phyloP scores from a whole-genome alignment of 306 rosid species.

The Cicer cuneatum region DNA sequence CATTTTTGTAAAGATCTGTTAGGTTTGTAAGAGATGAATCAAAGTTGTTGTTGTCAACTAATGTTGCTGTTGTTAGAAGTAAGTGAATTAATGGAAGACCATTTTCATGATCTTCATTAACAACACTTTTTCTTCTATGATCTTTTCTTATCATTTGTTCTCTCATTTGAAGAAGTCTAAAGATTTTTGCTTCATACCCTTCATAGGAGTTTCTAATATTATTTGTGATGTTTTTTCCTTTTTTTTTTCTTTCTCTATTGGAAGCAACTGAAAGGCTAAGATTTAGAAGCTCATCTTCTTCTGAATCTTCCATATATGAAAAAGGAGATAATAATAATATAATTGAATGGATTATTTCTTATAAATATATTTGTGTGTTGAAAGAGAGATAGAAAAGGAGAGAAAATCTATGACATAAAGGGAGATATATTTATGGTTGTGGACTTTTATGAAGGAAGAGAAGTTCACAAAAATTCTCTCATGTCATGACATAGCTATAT shows the following conservation, averaged over 20 bases:
- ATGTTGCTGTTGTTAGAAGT: slow-evolving; percentile 63
- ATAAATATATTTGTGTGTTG: background rate
- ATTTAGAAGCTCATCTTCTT: slow-evolving; percentile 69
- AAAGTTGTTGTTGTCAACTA: slow-evolving; percentile 52
- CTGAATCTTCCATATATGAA: slow-evolving; percentile 63
- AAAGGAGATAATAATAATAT: background rate
- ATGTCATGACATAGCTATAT: slow-evolving; percentile 59
- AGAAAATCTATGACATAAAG: slow-evolving; percentile 46
- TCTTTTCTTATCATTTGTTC: slow-evolving; percentile 69
- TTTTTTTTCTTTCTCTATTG: slow-evolving; percentile 56
- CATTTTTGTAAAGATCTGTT: slow-evolving; percentile 52
- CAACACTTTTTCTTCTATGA: slow-evolving; percentile 36
- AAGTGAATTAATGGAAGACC: slow-evolving; percentile 71
- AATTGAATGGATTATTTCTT: no score
- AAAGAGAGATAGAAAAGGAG: background rate
- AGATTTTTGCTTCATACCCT: slow-evolving; percentile 67
- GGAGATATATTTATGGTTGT: slow-evolving; percentile 27
- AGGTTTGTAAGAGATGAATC: slow-evolving; percentile 60
- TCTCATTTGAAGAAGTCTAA: slow-evolving; percentile 73
- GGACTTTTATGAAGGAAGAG: slow-evolving; percentile 52
- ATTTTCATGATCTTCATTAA: slow-evolving; percentile 42
- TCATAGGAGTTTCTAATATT: slow-evolving; percentile 45
- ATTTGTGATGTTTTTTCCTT: slow-evolving; percentile 46
- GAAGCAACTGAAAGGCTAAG: slow-evolving; percentile 74
- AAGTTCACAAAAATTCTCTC: slow-evolving; percentile 51